A percentile compares a stretch with the other conserved stretches of the same genome.
These are phyloP conservation scores for Butyriboletus loyo DNA, from an alignment of 768 basidiomycete species.

Conservation along the genomic window DNA sequence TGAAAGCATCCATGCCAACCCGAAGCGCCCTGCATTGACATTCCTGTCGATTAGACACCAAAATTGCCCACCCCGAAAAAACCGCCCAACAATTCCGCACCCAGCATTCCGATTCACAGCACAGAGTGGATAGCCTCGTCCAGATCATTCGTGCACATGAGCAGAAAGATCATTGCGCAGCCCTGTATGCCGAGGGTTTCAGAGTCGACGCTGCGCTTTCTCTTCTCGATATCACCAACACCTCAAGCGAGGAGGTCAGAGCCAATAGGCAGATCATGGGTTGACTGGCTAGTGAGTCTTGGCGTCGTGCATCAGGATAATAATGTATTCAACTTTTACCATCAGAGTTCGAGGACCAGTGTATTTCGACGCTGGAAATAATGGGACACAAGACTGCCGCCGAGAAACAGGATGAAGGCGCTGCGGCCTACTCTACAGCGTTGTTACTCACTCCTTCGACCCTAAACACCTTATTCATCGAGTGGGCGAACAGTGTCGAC, in stretches of 20 bases:
- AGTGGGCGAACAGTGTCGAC: neutral
- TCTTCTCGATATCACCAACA: neutral
- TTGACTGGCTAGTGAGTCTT: conserved; percentile 3
- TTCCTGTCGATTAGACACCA: neutral
- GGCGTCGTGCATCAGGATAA: neutral
- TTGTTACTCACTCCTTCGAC: neutral
- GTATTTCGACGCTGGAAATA: neutral
- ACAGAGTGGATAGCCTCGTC: neutral
- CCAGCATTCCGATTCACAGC: neutral
- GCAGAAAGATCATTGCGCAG: conserved; percentile 7
- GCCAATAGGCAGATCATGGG: neutral
- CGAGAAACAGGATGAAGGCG: neutral
- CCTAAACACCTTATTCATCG: neutral
- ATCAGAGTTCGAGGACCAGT: neutral
- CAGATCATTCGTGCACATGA: neutral
- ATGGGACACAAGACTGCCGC: neutral
- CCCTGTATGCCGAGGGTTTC: neutral
- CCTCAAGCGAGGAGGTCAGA: neutral
- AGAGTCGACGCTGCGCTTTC: neutral
- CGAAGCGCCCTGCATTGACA: too few species aligned
- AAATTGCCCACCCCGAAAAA: neutral
- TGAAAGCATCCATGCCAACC: too few species aligned
- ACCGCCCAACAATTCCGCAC: neutral
- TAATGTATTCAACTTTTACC: neutral
- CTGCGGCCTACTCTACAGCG: neutral